Base-by-base conservation (phyloP, 2,329 filamentous ascomycete species). In the Calonectria naviculata region DNA sequence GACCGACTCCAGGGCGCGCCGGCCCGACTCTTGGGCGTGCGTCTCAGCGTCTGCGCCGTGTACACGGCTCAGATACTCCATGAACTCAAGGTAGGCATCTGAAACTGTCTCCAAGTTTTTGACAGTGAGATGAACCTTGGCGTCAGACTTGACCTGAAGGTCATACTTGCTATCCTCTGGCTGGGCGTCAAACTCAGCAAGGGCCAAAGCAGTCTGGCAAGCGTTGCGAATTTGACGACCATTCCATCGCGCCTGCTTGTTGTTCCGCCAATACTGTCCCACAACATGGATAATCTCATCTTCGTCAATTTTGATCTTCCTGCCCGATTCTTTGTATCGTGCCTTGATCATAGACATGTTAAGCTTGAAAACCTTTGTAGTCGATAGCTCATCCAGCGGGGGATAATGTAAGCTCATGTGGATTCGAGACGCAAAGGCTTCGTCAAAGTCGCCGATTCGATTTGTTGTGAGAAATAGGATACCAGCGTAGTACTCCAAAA, bases 381-480 rank as follows among this genome's bases (percentile, higher is more conserved):
- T 71, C 19, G 60, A 54, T 4, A 41, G 31, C 3, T n/a, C 8
- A 19, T 65, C 58, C 19, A 73, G 60, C 7, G 49, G 41, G 21
- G 67, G 68, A 36, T 74, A 74, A 62, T 68, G 61, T 2, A 74
- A 28, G 29, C 58, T 71, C 15, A 73, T 60, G 62, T 83, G 81
- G 29, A 84, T 81, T 0, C 82, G 76, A 0, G 83, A 84, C 47
- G 74, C 74, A 68, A 84, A 71, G 3, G 65, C 69, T 28, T 68
- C 70, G 15, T 72, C 70, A 28, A 72, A 69, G 19, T 67, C 56
- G 4, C 70, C 62, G 17, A 69, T 34, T 2, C 70, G 66, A 41
- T 72, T 72, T 3, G 70, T 72, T 28, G 70, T 69, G 2, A 72
- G 46, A 19, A 72, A 69, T 4, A 72, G 29, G 2, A 72, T 69